Evolutionary conservation across 306 rosid species (phyloP).

Genomic region (Vachellia pachyceras): DNA sequence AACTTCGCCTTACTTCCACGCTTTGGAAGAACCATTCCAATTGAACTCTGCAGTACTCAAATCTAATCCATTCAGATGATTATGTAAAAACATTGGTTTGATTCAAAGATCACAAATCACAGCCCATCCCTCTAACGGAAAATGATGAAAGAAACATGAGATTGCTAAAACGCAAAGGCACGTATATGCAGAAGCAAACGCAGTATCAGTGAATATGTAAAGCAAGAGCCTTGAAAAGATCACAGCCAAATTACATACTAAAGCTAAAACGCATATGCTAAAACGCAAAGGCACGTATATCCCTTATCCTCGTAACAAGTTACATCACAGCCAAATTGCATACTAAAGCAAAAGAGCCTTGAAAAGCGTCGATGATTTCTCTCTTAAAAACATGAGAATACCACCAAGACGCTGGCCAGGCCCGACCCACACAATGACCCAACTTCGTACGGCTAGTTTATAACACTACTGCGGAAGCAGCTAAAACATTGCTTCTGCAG

Average conservation of each 20-base stretch:
- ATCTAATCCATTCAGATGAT: too few relatives aligned
- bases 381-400: constrained; percentile 31
- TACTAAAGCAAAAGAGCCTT: background rate
- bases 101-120: background rate
- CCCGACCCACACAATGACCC: too few relatives aligned
- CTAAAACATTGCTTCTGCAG: constrained; percentile 33
- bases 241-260: too few relatives aligned
- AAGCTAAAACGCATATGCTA: too few relatives aligned
- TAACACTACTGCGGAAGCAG: constrained; percentile 35
- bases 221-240: too few relatives aligned
- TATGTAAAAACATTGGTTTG: background rate
- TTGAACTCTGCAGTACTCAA: too few relatives aligned
- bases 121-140: background rate
- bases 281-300: too few relatives aligned
- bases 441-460: background rate
- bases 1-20: background rate
- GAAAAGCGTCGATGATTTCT: constrained; percentile 10
- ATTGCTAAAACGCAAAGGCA: background rate
- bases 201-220: background rate
- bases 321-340: background rate
- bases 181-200: background rate
- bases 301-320: background rate
- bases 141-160: background rate
- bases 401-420: constrained; percentile 9
- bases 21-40: too few relatives aligned